phyloP scores from a whole-genome alignment of 495 filamentous ascomycete species.

The Penicillium subrubescens region DNA sequence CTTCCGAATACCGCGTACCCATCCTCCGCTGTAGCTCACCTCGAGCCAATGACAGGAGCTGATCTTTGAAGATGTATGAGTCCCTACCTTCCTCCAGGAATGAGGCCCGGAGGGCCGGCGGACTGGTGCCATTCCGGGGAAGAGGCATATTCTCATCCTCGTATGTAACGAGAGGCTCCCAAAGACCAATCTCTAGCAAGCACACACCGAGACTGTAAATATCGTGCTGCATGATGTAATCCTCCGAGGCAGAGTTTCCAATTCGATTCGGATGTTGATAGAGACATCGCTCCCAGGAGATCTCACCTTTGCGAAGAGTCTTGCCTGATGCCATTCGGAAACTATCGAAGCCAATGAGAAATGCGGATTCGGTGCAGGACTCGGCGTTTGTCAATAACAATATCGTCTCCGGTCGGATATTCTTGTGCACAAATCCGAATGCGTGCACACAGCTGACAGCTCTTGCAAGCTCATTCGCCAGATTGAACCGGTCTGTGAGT shows the following conservation, averaged over 20 bases:
- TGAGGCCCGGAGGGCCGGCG: not conserved
- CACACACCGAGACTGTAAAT: constrained; percentile 53
- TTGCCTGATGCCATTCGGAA: constrained; percentile 24
- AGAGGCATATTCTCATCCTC: not conserved
- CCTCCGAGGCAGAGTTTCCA: constrained; percentile 29
- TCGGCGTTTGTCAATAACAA: not conserved
- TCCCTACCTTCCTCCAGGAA: constrained; percentile 6
- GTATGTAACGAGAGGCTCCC: constrained; percentile 38
- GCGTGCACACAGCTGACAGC: constrained; percentile 9
- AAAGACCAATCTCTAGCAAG: constrained; percentile 47
- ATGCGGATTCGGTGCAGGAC: not conserved
- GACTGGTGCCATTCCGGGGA: not conserved
- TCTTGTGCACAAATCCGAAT: constrained; percentile 12
- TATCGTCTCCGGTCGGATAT: constrained; percentile 12
- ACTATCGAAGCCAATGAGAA: constrained; percentile 12
- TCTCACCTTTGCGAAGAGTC: constrained; percentile 29
- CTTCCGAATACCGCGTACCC: constrained; percentile 51
- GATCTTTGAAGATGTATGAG: constrained; percentile 36
- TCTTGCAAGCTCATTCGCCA: constrained; percentile 1
- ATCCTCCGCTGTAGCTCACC: constrained; percentile 43
- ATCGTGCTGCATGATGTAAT: constrained; percentile 49
- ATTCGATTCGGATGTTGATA: constrained; percentile 47
- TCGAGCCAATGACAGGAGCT: constrained; percentile 41
- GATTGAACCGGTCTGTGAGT: constrained; percentile 3
- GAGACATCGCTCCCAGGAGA: constrained; percentile 37